phyloP scores from a whole-genome alignment of 1,139 yeast genomes.

The Kodamaea ohmeri region DNA sequence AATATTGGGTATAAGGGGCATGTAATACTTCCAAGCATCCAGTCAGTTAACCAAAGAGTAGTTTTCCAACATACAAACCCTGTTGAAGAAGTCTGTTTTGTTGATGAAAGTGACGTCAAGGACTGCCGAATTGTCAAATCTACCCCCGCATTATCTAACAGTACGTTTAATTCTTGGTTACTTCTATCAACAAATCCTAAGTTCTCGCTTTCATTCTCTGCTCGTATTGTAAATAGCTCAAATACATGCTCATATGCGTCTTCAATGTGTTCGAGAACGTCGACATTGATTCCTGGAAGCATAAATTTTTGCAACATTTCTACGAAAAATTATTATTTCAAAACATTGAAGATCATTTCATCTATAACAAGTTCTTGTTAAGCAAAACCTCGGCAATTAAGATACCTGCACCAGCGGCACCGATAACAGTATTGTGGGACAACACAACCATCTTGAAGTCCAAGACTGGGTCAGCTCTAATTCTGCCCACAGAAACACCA shows the following conservation, averaged over 20 bases:
- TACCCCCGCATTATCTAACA: slow-evolving; percentile 28
- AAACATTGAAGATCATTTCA: neutral
- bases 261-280: slow-evolving; percentile 1
- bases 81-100: slow-evolving; percentile 49
- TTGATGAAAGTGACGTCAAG: slow-evolving; percentile 39
- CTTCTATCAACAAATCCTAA: slow-evolving; percentile 50
- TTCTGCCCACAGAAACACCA: slow-evolving; percentile 93
- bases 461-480: slow-evolving; percentile 88
- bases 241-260: slow-evolving; percentile 47
- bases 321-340: neutral
- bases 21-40: slow-evolving; percentile 37
- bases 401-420: slow-evolving; percentile 99
- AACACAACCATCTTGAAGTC: slow-evolving; percentile 95
- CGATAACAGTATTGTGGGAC: slow-evolving; percentile 94
- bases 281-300: neutral
- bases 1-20: slow-evolving; percentile 25
- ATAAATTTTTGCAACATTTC: slow-evolving; percentile 4
- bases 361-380: slow-evolving; percentile 4
- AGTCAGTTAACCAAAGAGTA: slow-evolving; percentile 50
- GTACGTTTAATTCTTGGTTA: slow-evolving; percentile 27
- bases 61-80: slow-evolving; percentile 70
- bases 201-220: slow-evolving; percentile 32
- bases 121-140: slow-evolving; percentile 43
- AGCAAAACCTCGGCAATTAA: slow-evolving; percentile 85
- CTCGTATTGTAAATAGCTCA: slow-evolving; percentile 42